phyloP scores from a whole-genome alignment of 148 eudicot species.

The Vaccinium darrowii region DNA sequence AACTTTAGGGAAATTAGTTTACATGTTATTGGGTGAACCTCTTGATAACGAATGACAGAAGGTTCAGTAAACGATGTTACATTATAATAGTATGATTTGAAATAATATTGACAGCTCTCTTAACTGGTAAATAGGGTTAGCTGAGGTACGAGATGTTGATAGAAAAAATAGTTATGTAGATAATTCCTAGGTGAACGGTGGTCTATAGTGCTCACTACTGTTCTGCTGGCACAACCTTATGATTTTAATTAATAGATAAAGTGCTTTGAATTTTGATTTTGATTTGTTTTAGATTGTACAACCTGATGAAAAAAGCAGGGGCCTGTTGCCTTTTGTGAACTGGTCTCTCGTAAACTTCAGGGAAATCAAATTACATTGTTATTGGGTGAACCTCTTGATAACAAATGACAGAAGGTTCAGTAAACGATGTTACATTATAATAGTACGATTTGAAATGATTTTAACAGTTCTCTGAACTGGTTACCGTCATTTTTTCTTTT shows the following conservation, averaged over 20 bases:
- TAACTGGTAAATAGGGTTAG: neutral
- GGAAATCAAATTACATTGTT: constrained; percentile 41
- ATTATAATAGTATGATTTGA: neutral
- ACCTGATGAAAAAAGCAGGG: constrained; percentile 50
- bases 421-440: constrained; percentile 33
- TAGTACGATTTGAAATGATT: neutral
- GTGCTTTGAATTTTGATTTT: neutral
- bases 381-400: constrained; percentile 43
- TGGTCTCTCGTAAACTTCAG: constrained; percentile 45
- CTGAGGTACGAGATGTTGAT: no score
- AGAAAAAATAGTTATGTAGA: constrained; percentile 21
- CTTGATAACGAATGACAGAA: constrained; percentile 20
- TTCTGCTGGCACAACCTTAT: neutral
- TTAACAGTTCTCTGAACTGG: neutral
- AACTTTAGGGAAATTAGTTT: constrained; percentile 37
- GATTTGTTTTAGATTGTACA: neutral
- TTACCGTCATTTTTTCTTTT: no score
- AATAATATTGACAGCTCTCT: neutral
- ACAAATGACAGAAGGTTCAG: constrained; percentile 34
- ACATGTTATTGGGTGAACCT: constrained; percentile 52
- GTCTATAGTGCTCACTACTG: neutral
- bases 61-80: constrained; percentile 49
- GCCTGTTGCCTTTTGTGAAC: constrained; percentile 27
- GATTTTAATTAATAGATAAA: neutral
- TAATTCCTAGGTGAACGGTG: neutral